Percentiles rank a stretch among this genome's conserved stretches.
Evolutionary conservation across 2,329 filamentous ascomycete genomes (phyloP).

Genomic region (Cladosporium cucumerinum): DNA sequence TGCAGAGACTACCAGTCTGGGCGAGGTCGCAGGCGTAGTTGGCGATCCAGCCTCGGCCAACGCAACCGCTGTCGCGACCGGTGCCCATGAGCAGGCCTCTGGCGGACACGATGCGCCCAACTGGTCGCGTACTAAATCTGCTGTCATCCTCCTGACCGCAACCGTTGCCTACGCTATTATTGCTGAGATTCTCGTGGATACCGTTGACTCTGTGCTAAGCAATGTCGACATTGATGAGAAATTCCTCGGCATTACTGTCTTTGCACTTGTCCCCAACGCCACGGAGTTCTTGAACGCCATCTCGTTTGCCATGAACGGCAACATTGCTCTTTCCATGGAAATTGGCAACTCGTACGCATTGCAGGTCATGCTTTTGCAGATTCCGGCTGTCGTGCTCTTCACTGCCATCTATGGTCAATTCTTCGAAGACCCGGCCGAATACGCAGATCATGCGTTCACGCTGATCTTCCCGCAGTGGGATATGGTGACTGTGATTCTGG

Average conservation of each 20-base stretch:
- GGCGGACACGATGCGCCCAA: conserved; percentile 97
- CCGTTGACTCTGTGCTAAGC: conserved; percentile 91
- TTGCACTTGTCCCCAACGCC: conserved; percentile 94
- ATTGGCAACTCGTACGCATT: conserved; percentile 96
- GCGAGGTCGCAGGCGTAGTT: background rate
- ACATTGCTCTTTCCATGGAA: conserved; percentile 98
- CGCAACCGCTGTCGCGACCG: conserved; percentile 9
- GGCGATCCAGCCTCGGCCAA: conserved; percentile 8
- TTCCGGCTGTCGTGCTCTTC: conserved; percentile 88
- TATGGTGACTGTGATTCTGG: conserved; percentile 94
- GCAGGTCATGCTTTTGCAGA: conserved; percentile 91
- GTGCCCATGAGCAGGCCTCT: conserved; percentile 12
- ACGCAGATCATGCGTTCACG: conserved; percentile 65
- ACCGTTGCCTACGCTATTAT: conserved; percentile 95
- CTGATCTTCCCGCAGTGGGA: conserved; percentile 99
- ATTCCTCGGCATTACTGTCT: conserved; percentile 93
- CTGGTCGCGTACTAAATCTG: conserved; percentile 89
- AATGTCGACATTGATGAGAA: conserved; percentile 93
- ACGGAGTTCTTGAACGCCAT: conserved; percentile 99
- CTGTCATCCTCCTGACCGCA: conserved; percentile 81
- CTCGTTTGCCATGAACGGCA: conserved; percentile 98
- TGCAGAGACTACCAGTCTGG: conserved; percentile 1
- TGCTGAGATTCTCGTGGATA: conserved; percentile 94
- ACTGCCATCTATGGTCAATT: conserved; percentile 68
- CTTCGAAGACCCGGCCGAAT: conserved; percentile 49